Evolutionary conservation across 768 basidiomycete species (phyloP).

Genomic region (Lentinula edodes): DNA sequence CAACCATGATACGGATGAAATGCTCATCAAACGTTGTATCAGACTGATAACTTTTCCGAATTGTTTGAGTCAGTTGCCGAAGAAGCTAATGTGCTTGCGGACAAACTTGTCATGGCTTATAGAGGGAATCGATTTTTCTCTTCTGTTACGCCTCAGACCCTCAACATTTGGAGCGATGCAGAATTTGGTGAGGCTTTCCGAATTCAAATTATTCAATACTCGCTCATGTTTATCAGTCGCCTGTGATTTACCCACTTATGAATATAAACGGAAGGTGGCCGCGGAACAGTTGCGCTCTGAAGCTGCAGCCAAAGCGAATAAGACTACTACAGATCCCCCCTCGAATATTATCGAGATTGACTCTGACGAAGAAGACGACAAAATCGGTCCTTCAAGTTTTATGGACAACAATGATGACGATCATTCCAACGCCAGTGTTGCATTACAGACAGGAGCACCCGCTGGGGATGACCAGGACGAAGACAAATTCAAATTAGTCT

Average conservation of each 20-base stretch:
- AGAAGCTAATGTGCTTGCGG: slow-evolving; percentile 41
- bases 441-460: background rate
- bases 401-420: slow-evolving; percentile 18
- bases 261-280: slow-evolving; percentile 44
- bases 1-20: background rate
- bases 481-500: slow-evolving; percentile 58
- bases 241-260: slow-evolving; percentile 56
- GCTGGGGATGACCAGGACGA: slow-evolving; percentile 24
- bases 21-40: background rate
- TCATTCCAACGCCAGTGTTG: slow-evolving; percentile 21
- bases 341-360: slow-evolving; percentile 6
- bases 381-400: slow-evolving; percentile 15
- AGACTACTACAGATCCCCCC: slow-evolving; percentile 5
- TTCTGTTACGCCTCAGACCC: slow-evolving; percentile 59
- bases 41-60: slow-evolving; percentile 63
- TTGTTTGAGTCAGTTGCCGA: slow-evolving; percentile 67
- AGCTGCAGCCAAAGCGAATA: background rate
- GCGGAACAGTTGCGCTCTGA: slow-evolving; percentile 16
- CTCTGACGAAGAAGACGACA: slow-evolving; percentile 12
- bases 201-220: background rate
- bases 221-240: slow-evolving; percentile 41
- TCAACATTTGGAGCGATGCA: slow-evolving; percentile 64
- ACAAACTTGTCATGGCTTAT: slow-evolving; percentile 56
- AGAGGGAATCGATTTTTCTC: slow-evolving; percentile 61
- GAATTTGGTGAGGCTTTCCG: slow-evolving; percentile 49